Percentiles rank a stretch among this genome's conserved stretches.
phyloP scores from a whole-genome alignment of 192 early-diverging fungal species.

The Irineochytrium annulatum region DNA sequence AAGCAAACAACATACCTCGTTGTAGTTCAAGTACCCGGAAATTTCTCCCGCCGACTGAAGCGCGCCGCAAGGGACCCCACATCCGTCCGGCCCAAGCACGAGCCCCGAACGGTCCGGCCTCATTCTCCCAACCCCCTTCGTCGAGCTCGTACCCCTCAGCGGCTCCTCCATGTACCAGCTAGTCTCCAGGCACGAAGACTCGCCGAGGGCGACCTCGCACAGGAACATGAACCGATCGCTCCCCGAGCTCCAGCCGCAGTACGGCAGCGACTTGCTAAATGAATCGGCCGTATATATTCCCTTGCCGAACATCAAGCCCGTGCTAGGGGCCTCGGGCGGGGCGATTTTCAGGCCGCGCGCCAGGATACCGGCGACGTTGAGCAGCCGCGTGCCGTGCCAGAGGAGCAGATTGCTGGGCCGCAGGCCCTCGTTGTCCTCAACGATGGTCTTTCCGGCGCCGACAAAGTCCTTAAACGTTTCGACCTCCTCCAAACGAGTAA shows the following conservation, averaged over 20 bases:
- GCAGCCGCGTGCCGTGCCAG: constrained; percentile 42
- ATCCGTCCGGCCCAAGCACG: too few species aligned
- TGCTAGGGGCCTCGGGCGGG: constrained; percentile 53
- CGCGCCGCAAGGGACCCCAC: too few species aligned
- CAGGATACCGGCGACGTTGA: constrained; percentile 66
- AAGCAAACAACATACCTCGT: too few species aligned
- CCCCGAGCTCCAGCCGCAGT: constrained; percentile 33
- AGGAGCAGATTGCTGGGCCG: constrained; percentile 32
- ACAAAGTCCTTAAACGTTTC: constrained; percentile 48
- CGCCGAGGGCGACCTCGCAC: constrained; percentile 71
- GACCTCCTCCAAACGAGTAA: constrained; percentile 16
- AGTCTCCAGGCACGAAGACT: constrained; percentile 13
- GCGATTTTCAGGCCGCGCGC: constrained; percentile 52
- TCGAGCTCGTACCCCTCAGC: constrained; percentile 9
- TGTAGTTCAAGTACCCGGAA: too few species aligned
- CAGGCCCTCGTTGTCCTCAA: too few species aligned
- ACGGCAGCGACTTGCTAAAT: constrained; percentile 56
- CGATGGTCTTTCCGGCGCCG: constrained; percentile 37
- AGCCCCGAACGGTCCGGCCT: too few species aligned
- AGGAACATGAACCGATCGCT: constrained; percentile 52
- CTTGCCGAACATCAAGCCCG: constrained; percentile 70
- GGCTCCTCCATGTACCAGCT: constrained; percentile 23
- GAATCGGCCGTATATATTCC: constrained; percentile 74
- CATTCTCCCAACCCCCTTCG: constrained; percentile 27
- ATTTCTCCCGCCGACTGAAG: too few species aligned